Evolutionary conservation across 306 rosid genomes (phyloP), one percentile per base, ranked within the genome.

Genomic region (Cucumis melo): DNA sequence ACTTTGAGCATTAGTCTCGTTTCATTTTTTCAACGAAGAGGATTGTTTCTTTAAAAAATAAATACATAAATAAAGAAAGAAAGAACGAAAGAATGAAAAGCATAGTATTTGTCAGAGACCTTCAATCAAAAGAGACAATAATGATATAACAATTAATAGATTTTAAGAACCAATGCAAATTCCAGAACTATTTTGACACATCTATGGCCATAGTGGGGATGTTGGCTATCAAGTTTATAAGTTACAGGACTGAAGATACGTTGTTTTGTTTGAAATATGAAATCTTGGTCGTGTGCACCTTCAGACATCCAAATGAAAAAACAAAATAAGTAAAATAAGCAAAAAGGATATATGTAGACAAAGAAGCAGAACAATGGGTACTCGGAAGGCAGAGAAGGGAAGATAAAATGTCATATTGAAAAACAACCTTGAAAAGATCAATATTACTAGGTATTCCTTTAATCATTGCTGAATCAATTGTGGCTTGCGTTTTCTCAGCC

Each of bases 381-480:
- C 74, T 68, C 14, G 29, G 73, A 72, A 80, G 72, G 20, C 8
- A 63, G 73, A 32, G 19, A 60, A 24, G 36, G 44, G 57, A 39
- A 80, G 64, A 80, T 15, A 79, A 50, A 68, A 77, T 78, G 60
- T 13, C 78, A 64, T 81, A 75, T 57, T 55, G 61, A 85, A 73
- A 44, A 55, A 65, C 73, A 79, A 94, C 97, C 98, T 94, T 90
- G 85, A 94, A 87, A 82, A 94, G 97, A 88, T 94, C 99, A 57
- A 94, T 90, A 85, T 94, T 94, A 83, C 95, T 94, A 42, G 99
- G 95, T 90, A 94, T 92, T 84, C 99, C 97, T 82, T 86, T 50
- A 76, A 94, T 87, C 79, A 84, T 94, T 78, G 99, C 97, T 29
- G 99, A 97, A 86, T 90, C 92, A 87, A 94, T 91, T 59, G 97